Evolutionary conservation across 1,284 basidiomycete species (phyloP), one percentile per base, ranked within the genome.

Genomic region (Filobasidium uniguttulatum): DNA sequence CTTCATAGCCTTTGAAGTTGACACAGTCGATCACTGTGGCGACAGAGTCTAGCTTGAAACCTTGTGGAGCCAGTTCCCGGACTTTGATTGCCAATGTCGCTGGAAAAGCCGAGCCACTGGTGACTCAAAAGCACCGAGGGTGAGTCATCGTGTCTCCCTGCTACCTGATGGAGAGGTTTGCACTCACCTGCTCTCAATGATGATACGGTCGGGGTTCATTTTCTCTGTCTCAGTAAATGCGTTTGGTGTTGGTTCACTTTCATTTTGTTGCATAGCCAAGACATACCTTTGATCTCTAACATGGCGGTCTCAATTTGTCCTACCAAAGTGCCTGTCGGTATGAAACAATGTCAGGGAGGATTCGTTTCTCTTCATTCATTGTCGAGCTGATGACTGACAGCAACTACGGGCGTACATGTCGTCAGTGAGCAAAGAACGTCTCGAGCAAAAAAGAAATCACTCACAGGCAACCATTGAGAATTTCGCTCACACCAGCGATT

Each of bases 21-120:
- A 68, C 83, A 5, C 85, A 85, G 62, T 91, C 87, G 50, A 91
- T 73, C 14, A 91, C 86, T 0, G 87, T 91, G 30, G 88, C 74
- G 52, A 91, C 89, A 0, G 84, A 83, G 62, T 93, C 88, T 22
- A 93, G 74, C 62, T 80, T 81, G 60, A 93, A 76, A 46, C 81
- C 83, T 25, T 80, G 73, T 3, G 74, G 66, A 65, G 88, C 87
- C 25, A 93, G 73, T 63, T 89, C 82, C 44, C 85, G 81, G 52
- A 93, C 86, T 62, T 90, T 88, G 60, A 91, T 85, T 0, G 88
- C 87, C 25, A 93, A 74, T 0, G 87, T 90, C 3, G 88, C 88
- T 12, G 88, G 68, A 55, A 70, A 69, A 0, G 68, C 68, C 0
- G 86, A 90, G 9, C 88, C 87, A 40, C 85, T 82, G 59, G 60